Evolutionary conservation across 2,329 filamentous ascomycete species (phyloP), one percentile per base, ranked within the genome.

Genomic region (Nemania serpens): DNA sequence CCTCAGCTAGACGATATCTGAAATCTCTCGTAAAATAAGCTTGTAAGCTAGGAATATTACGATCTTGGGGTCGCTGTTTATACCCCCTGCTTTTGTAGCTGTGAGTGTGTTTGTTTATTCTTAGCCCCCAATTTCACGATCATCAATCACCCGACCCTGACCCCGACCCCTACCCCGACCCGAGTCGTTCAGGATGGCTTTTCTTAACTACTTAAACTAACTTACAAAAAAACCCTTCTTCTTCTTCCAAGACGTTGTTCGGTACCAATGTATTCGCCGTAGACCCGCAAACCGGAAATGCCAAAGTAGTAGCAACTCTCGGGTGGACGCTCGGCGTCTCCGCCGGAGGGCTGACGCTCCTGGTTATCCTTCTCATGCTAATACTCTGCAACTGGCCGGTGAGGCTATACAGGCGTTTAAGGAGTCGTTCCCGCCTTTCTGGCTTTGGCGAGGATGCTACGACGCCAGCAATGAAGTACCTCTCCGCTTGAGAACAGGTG

Each of bases 11-110:
- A 9, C n/a, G 18, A 59, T 48, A 42, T 48, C 56, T 18, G 43
- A 54, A 42, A 47, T 41, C 56, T 39, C 49, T 10, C 56, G 49
- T 33, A 54, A 43, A 47, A 46, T 41, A 52, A 58, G 48, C 46
- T 34, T n/a, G 41, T 48, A 52, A 36, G 55, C 48, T 29, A 58
- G 18, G 48, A 58, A 49, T 54, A 29, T 59, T 33, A 59, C 43
- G 34, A 54, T 59, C 42, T 34, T 59, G 33, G 56, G 29, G 25
- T 59, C 56, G 49, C 0, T 54, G 5, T 59, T 59, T 36, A 34
- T 59, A 59, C 56, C 56, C 20, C 20, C 56, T 36, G 13, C 42
- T 48, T 48, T 53, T 41, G 18, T 59, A 53, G 49, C 33, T 53
- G 56, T 59, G 42, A 59, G 56, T 59, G n/a, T n/a, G n/a, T n/a